A percentile compares a stretch with the other conserved stretches of the same genome.
Evolutionary conservation across 306 rosid genomes (phyloP).

Genomic region (Rosa lucieae): DNA sequence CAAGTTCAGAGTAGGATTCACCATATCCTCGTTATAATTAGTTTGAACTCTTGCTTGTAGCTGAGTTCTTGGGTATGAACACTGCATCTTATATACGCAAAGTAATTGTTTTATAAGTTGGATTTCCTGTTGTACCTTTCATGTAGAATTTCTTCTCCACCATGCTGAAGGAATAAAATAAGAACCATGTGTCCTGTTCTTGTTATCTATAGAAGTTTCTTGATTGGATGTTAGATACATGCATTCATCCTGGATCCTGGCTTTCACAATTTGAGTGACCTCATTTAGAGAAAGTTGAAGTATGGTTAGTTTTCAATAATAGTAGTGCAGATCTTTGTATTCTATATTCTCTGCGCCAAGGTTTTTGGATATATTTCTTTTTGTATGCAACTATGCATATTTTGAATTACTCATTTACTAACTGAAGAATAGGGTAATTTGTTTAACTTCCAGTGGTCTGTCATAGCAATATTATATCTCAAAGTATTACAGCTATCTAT

Average conservation of each 20-base stretch:
- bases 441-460: background rate
- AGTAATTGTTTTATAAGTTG: background rate
- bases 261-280: background rate
- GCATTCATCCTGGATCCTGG: background rate
- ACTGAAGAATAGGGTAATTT: background rate
- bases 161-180: background rate
- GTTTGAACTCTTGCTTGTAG: background rate
- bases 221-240: background rate
- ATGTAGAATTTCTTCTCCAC: background rate
- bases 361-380: background rate
- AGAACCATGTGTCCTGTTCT: background rate
- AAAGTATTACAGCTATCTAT: background rate
- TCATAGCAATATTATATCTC: background rate
- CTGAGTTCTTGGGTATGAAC: background rate
- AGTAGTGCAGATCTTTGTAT: background rate
- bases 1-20: background rate
- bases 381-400: background rate
- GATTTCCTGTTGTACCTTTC: background rate
- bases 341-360: background rate
- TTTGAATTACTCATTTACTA: background rate
- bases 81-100: background rate
- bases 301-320: background rate
- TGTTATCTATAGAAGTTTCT: background rate
- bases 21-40: background rate
- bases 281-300: background rate